Percentiles rank a stretch among this genome's conserved stretches.
Evolutionary conservation across 768 basidiomycete species (phyloP).

Genomic region (Hortiboletus campestris): DNA sequence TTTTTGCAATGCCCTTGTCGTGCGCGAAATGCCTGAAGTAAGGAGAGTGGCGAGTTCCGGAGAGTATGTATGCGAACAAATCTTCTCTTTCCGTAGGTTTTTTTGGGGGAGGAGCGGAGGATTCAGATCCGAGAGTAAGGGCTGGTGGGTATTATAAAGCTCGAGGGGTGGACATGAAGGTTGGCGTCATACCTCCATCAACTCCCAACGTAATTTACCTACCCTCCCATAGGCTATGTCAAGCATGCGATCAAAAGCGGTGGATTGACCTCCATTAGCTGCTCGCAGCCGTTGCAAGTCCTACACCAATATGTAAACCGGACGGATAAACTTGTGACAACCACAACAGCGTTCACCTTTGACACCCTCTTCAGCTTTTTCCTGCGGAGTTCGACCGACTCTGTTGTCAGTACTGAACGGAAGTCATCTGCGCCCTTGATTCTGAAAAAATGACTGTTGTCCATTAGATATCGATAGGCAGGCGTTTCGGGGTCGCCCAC

Average conservation of each 20-base stretch:
- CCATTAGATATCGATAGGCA: not conserved
- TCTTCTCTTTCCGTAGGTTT: conserved; percentile 50
- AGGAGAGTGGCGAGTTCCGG: conserved; percentile 61
- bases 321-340: not conserved
- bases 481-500: conserved; percentile 24
- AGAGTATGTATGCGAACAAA: conserved; percentile 65
- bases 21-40: conserved; percentile 47
- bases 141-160: conserved; percentile 38
- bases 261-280: conserved; percentile 50
- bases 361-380: conserved; percentile 48
- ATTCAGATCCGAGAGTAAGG: conserved; percentile 49
- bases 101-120: conserved; percentile 43
- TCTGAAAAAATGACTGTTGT: conserved; percentile 59
- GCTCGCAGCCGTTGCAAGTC: conserved; percentile 49
- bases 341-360: conserved; percentile 40
- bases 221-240: conserved; percentile 74
- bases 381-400: conserved; percentile 29
- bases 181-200: conserved; percentile 53
- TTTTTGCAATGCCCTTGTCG: conserved; percentile 42
- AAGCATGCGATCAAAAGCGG: conserved; percentile 57
- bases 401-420: conserved; percentile 42
- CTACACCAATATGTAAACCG: conserved; percentile 33
- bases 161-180: not conserved
- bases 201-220: conserved; percentile 66
- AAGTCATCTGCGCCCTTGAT: conserved; percentile 59